Base-by-base conservation (phyloP, 164 flowering plant species). In the Echeveria elegans region DNA sequence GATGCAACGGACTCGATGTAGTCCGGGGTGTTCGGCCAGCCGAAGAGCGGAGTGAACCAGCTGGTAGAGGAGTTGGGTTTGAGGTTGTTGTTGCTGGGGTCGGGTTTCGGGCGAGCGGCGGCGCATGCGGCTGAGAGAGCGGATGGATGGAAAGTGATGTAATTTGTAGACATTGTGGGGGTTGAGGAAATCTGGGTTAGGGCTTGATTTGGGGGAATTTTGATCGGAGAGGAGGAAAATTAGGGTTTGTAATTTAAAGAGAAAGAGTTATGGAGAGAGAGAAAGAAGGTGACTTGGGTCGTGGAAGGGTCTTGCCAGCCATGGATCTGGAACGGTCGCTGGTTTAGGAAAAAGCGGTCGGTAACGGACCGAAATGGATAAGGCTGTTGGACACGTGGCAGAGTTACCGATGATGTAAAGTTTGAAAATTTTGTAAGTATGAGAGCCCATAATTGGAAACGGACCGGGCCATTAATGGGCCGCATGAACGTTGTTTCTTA, bases 11-110 rank as follows among this genome's bases (percentile, higher is more conserved):
- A 19, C 24, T 28, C 61, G n/a, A 75, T 31, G 77, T 78, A 73
- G 64, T 70, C 75, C 12, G 79, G 75, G 26, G 74, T 77, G 63
- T 74, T 47, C 12, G 79, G 69, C 82, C 77, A 74, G 14, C 77
- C 79, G 76, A 79, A 79, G 72, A 79, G 52, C 32, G 82, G 79
- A 14, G 74, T 53, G 79, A 77, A 79, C 79, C 82, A 76, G 72
- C 53, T 64, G 30, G 75, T 56, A 32, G 61, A 56, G 23, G 47
- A 63, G 7, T n/a, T n/a, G n/a, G 58, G 18, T 30, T 58, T 81
- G 29, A 45, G 73, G 59, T 73, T 71, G 2, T 21, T 21, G 26
- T 24, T n/a, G 56, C 2, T 47, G 7, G 61, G 48, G 5, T 77
- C 81, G 28, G 80, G 26, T 47, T 74, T 76, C 5, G 70, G 68